Conservation (phyloP, 2,329 filamentous ascomycete genomes). For the Stachybotrys elegans region DNA sequence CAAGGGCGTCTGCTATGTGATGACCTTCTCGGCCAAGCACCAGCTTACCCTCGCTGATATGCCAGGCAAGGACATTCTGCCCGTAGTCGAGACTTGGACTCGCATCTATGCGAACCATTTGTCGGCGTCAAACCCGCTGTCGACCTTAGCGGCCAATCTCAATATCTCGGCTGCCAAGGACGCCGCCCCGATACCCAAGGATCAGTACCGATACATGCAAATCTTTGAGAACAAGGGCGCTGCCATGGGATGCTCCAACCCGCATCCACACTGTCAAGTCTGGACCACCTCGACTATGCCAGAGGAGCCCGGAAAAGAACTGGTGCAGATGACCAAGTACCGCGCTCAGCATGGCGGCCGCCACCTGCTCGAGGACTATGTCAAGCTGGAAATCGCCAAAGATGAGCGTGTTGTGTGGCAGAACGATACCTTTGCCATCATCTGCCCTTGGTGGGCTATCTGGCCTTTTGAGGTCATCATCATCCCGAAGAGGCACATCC, state of each 20-base stretch:
- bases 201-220: slow-evolving; percentile 94
- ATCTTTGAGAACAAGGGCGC: slow-evolving; percentile 99
- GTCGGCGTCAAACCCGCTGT: slow-evolving; percentile 64
- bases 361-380: slow-evolving; percentile 83
- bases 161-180: slow-evolving; percentile 32
- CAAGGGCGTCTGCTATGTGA: slow-evolving; percentile 93
- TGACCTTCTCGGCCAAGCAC: slow-evolving; percentile 89
- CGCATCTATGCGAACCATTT: slow-evolving; percentile 81
- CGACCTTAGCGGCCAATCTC: slow-evolving; percentile 30
- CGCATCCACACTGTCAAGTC: slow-evolving; percentile 92
- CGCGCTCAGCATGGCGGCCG: slow-evolving; percentile 63
- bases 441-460: slow-evolving; percentile 96
- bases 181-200: slow-evolving; percentile 45
- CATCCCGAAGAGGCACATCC: slow-evolving; percentile 76
- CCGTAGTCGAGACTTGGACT: slow-evolving; percentile 86
- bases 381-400: slow-evolving; percentile 74
- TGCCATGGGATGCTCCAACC: slow-evolving; percentile 98
- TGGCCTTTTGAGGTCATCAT: slow-evolving; percentile 98
- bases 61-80: slow-evolving; percentile 67
- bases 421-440: slow-evolving; percentile 76
- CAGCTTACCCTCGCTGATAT: slow-evolving; percentile 92
- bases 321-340: slow-evolving; percentile 76
- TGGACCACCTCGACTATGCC: slow-evolving; percentile 92
- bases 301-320: slow-evolving; percentile 79
- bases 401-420: slow-evolving; percentile 82